Evolutionary conservation across 148 eudicot genomes (phyloP).

Genomic region (Mesembryanthemum crystallinum): DNA sequence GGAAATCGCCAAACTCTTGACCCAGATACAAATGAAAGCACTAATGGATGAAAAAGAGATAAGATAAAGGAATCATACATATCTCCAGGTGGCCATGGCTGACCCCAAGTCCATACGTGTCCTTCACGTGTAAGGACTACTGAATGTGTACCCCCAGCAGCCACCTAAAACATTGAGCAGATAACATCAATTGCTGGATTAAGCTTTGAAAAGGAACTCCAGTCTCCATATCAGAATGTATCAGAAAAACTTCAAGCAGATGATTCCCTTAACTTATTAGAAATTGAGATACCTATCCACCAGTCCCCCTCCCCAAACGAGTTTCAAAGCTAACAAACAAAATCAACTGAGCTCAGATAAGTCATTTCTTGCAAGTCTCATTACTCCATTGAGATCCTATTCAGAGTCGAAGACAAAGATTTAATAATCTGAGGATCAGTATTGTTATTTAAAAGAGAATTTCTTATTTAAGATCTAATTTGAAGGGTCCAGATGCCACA

Average conservation of each 20-base stretch:
- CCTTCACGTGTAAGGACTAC: conserved; percentile 96
- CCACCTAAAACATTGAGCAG: conserved; percentile 55
- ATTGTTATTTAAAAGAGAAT: too few species aligned
- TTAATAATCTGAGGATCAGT: too few species aligned
- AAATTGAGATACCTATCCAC: background rate
- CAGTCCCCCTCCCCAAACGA: background rate
- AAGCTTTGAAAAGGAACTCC: background rate
- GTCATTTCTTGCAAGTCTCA: background rate
- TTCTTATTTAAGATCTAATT: too few species aligned
- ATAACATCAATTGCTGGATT: conserved; percentile 8
- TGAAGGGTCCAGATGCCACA: too few species aligned
- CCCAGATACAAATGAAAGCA: conserved; percentile 7
- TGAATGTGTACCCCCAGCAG: conserved; percentile 99
- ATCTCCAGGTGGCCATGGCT: conserved; percentile 99
- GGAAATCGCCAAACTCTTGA: background rate
- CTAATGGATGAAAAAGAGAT: background rate
- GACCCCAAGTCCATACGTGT: conserved; percentile 99
- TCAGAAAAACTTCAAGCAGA: background rate
- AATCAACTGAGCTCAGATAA: background rate
- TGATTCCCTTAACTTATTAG: background rate
- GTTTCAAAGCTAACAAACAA: background rate
- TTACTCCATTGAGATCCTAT: background rate
- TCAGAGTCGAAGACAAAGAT: too few species aligned
- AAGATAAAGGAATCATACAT: conserved; percentile 46
- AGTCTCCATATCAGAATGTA: background rate